Evolutionary conservation across 2,329 filamentous ascomycete genomes (phyloP), one percentile per base, ranked within the genome.

Genomic region (Botrytis galanthina): DNA sequence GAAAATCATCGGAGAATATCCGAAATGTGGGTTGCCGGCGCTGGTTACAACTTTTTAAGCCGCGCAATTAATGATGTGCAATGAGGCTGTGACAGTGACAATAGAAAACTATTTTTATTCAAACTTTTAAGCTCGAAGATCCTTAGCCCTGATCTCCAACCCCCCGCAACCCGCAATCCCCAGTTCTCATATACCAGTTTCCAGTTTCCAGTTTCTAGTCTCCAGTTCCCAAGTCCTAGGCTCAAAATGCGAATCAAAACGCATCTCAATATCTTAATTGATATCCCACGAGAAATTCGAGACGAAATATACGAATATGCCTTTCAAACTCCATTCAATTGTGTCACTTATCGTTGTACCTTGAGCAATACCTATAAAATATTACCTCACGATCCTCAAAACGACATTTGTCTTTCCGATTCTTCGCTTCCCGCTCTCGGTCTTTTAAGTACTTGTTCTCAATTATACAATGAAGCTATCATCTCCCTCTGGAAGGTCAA

Each of bases 281-380:
- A 44, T 22, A 73, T 70, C 26, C 67, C 72, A 22, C 44, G 46
- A 37, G 72, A 73, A 29, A 70, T 73, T 51, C 72, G 66, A 29
- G 46, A 73, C 42, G 39, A 73, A 62, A 73, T 73, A 59, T 73
- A 73, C 46, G 29, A 29, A 54, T 62, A 57, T 18, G 72, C 67
- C 54, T 63, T 73, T 12, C 51, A 60, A 70, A 70, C 72, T n/a
- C 44, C 22, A 4, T 46, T 29, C 22, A n/a, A 59, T 14, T 63
- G 67, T 68, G 37, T 73, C 39, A 73, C 63, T 3, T 73, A 59
- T 26, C 71, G 62, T 39, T 48, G 29, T 32, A 73, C 71, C 7
- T 20, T 48, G 16, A 59, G 32, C 8, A 35, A 57, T 29, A 69
- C 63, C 8, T 73, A 59, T 29, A 51, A 59, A 37, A 37, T 73